Percentiles rank a stretch among this genome's conserved stretches.
phyloP scores from a whole-genome alignment of 805 yeast species.

The Metschnikowia baotianmanensis region DNA sequence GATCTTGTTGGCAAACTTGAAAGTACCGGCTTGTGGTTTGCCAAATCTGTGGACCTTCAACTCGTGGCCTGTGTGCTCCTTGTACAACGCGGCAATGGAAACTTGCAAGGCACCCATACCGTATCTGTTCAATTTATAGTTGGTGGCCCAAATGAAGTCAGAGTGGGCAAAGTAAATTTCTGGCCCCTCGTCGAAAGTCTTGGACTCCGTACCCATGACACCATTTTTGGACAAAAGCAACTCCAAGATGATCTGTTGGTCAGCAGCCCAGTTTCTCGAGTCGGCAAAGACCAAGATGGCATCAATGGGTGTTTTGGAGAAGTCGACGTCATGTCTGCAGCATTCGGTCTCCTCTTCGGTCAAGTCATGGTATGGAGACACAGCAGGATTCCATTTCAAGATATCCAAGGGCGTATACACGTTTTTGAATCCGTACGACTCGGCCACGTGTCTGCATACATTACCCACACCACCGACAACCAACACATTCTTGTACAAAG shows the following conservation, averaged over 20 bases:
- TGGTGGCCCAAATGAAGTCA: constrained; percentile 92
- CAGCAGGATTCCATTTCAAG: constrained; percentile 83
- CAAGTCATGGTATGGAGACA: constrained; percentile 76
- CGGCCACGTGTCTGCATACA: constrained; percentile 78
- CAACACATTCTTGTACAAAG: constrained; percentile 64
- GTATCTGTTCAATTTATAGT: constrained; percentile 75
- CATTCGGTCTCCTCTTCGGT: constrained; percentile 66
- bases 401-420: constrained; percentile 82
- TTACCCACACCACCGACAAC: constrained; percentile 91
- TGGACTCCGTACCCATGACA: constrained; percentile 76
- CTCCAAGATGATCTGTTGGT: constrained; percentile 85
- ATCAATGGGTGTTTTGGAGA: constrained; percentile 64
- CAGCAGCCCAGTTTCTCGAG: constrained; percentile 90
- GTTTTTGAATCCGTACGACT: constrained; percentile 77
- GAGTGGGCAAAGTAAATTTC: constrained; percentile 85
- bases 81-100: constrained; percentile 78
- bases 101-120: constrained; percentile 96
- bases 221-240: constrained; percentile 74
- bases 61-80: constrained; percentile 81
- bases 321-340: constrained; percentile 54
- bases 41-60: constrained; percentile 81
- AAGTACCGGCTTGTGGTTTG: constrained; percentile 86
- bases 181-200: constrained; percentile 74
- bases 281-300: constrained; percentile 90
- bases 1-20: constrained; percentile 77